A percentile compares a stretch with the other conserved stretches of the same genome.
Conservation (phyloP, 2,329 filamentous ascomycete species). For the Blumeria graminis region DNA sequence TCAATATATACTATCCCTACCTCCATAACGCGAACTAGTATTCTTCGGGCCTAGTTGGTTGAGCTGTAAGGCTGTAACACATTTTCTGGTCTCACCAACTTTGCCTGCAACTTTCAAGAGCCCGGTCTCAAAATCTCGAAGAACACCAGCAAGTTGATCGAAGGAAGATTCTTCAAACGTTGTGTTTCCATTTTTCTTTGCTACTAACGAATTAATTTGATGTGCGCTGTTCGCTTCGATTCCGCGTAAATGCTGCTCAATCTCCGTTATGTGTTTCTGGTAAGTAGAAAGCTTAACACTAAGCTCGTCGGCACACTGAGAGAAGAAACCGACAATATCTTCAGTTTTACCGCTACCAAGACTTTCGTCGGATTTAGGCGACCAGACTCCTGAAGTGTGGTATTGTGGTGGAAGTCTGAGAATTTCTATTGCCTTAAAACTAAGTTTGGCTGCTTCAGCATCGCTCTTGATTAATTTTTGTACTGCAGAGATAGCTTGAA, state of each 20-base stretch:
- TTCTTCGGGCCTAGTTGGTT: slow-evolving; percentile 15
- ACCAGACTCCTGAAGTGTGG: slow-evolving; percentile 20
- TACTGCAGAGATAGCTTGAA: slow-evolving; percentile 30
- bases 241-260: slow-evolving; percentile 38
- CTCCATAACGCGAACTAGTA: not conserved
- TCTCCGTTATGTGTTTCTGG: slow-evolving; percentile 33
- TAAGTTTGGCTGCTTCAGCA: slow-evolving; percentile 43
- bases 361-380: slow-evolving; percentile 17
- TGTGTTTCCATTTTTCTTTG: slow-evolving; percentile 17
- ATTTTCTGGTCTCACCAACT: slow-evolving; percentile 33
- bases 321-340: slow-evolving; percentile 40
- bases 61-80: slow-evolving; percentile 31
- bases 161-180: slow-evolving; percentile 21
- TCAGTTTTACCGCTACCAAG: slow-evolving; percentile 23
- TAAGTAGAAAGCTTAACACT: slow-evolving; percentile 30
- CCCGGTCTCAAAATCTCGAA: slow-evolving; percentile 39
- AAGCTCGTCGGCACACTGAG: slow-evolving; percentile 36
- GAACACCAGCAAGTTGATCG: slow-evolving; percentile 29
- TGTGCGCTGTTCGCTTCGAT: slow-evolving; percentile 35
- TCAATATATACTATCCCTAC: too few relatives aligned
- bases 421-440: slow-evolving; percentile 51
- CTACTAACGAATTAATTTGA: slow-evolving; percentile 30
- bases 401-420: slow-evolving; percentile 41
- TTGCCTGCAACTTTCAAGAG: slow-evolving; percentile 37
- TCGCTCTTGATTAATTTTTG: slow-evolving; percentile 37